Conservation (phyloP, 2,329 filamentous ascomycete species). For the Cercospora sp. region DNA sequence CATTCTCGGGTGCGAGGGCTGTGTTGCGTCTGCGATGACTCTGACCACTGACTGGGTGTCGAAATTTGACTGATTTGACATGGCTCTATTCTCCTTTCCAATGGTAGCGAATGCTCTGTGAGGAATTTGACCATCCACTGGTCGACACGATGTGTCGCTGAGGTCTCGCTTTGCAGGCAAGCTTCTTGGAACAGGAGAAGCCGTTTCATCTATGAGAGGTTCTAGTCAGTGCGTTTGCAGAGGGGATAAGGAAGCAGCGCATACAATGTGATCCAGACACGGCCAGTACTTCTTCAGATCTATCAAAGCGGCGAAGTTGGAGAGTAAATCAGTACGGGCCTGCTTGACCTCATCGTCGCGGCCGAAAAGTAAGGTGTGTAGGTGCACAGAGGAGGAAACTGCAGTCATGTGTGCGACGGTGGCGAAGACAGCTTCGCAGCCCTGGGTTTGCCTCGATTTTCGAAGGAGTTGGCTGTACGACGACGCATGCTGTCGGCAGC, state of each 20-base stretch:
- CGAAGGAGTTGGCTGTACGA: not conserved
- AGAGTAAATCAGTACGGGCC: not conserved
- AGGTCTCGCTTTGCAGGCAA: not conserved
- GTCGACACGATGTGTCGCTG: not conserved
- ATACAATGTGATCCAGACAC: not conserved
- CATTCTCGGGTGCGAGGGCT: not conserved
- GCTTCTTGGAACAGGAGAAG: not conserved
- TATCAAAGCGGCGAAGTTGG: not conserved
- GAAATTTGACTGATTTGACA: not conserved
- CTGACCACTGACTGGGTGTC: not conserved
- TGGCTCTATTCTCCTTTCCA: not conserved
- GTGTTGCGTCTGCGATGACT: not conserved
- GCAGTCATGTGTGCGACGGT: not conserved
- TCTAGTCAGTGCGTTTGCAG: too few species aligned
- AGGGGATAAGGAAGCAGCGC: not conserved
- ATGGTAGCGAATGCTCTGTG: not conserved
- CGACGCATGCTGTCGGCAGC: not conserved
- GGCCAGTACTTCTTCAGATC: not conserved
- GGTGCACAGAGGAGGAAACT: not conserved
- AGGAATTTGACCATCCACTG: not conserved
- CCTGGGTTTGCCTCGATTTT: not conserved
- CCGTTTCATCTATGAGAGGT: not conserved
- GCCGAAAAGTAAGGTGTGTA: not conserved
- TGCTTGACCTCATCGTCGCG: not conserved
- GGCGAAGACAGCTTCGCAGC: not conserved